Evolutionary conservation across 108 stramenopile species (phyloP).

Genomic region (Craspedostauros australis): DNA sequence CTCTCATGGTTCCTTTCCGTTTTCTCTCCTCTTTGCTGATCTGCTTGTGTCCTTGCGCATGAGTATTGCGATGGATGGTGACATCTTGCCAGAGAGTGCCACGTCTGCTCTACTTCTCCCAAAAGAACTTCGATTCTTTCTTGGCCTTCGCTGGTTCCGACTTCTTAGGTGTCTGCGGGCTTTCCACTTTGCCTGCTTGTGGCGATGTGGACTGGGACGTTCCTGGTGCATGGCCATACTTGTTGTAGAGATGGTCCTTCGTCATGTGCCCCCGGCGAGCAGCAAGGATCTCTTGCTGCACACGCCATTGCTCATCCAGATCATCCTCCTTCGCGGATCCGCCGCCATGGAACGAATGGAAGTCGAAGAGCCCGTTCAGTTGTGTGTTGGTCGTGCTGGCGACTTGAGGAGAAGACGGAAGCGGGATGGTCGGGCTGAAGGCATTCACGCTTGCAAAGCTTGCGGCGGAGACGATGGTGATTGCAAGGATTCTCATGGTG

Average conservation of each 20-base stretch:
- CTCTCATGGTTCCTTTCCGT: too few species aligned
- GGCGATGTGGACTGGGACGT: neutral
- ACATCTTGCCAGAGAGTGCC: neutral
- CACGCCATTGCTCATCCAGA: slow-evolving; percentile 15
- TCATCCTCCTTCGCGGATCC: neutral
- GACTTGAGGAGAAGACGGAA: too few species aligned
- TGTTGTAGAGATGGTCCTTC: slow-evolving; percentile 6
- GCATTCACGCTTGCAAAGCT: too few species aligned
- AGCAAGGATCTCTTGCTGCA: slow-evolving; percentile 5
- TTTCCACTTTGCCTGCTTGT: neutral
- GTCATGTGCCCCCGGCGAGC: neutral
- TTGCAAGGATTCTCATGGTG: too few species aligned
- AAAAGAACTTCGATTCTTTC: neutral
- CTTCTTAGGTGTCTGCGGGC: neutral
- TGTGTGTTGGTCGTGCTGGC: too few species aligned
- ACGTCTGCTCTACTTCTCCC: neutral
- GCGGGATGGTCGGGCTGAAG: too few species aligned
- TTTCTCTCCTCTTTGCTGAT: too few species aligned
- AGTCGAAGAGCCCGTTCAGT: slow-evolving; percentile 5
- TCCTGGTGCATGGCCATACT: neutral
- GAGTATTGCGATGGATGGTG: neutral
- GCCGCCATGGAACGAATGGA: slow-evolving; percentile 1
- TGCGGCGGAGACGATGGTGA: too few species aligned
- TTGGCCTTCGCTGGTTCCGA: neutral
- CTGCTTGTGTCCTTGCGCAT: too few species aligned